Base-by-base conservation (phyloP, 352 stramenopile genomes). In the Phytophthora idaei region DNA sequence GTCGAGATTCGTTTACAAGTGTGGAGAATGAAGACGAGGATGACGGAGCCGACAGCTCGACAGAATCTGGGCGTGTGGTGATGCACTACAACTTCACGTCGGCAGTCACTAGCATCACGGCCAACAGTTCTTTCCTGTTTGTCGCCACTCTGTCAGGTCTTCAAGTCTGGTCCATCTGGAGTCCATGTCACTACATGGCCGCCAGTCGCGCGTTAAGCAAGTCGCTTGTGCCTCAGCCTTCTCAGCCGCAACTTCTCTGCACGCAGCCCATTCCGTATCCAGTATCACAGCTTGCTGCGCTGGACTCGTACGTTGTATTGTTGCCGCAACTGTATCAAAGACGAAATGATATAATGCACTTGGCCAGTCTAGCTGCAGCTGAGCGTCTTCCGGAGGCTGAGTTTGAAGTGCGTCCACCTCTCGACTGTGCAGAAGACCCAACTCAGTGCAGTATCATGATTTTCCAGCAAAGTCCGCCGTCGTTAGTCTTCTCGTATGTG, bases 131-230 rank as follows among this genome's bases (percentile, higher is more conserved):
- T 10, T 95, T 94, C 49, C 69, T 95, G 25, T 95, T 95, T 63
- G 87, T 86, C 2, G 84, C 80, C 25, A 90, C 87, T 32, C 72
- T 83, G 5, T 81, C 85, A 1, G 80, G 76, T 0, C 54, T 95
- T 12, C 85, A 95, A 64, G 80, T 95, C 1, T 95, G 87, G 87
- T 93, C 85, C 9, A 91, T 95, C 42, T 95, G 87, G 87, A 95
- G 85, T 58, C 87, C 87, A 31, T 95, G 87, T 61, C 84, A 94
- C 55, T 88, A 89, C 27, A 68, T 92, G 8, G 87, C 87, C 29
- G 83, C 85, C 8, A 90, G 82, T 59, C 76, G 85, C 14, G 86
- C 81, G 2, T 62, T 93, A 17, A 87, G 66, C 36, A 74, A 69
- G 37, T 72, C 77, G 2, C 74, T 92, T 3, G 71, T 90, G 17